These are phyloP conservation scores for Penicillium sp. DNA, from an alignment of 2,329 filamentous ascomycete species.

Conservation along the genomic window DNA sequence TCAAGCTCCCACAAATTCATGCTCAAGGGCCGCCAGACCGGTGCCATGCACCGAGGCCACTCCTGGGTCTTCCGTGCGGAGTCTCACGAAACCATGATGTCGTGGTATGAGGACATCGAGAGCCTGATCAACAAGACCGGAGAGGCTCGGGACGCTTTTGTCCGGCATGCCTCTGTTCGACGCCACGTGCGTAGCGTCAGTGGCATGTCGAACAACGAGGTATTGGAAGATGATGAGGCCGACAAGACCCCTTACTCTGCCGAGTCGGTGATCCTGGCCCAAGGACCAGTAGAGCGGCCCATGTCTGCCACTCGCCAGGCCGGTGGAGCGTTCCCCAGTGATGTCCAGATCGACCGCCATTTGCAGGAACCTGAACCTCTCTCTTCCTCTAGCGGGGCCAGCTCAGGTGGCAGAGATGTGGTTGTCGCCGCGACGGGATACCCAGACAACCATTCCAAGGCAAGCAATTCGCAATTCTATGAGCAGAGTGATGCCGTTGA, in stretches of 20 bases:
- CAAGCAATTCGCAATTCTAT: slow-evolving; percentile 37
- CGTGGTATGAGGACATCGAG: slow-evolving; percentile 94
- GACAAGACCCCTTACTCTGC: slow-evolving; percentile 66
- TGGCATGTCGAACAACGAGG: slow-evolving; percentile 71
- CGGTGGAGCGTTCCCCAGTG: slow-evolving; percentile 96
- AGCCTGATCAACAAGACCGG: slow-evolving; percentile 82
- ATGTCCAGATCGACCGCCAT: slow-evolving; percentile 83
- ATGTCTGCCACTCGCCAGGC: slow-evolving; percentile 62
- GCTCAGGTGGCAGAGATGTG: slow-evolving; percentile 66
- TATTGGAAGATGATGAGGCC: slow-evolving; percentile 71
- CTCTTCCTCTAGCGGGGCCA: slow-evolving; percentile 78
- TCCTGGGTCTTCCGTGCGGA: slow-evolving; percentile 69
- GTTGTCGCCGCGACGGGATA: slow-evolving; percentile 59
- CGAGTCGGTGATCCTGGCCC: slow-evolving; percentile 43
- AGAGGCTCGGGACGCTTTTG: slow-evolving; percentile 84
- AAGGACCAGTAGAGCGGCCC: slow-evolving; percentile 34
- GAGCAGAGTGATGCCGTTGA: slow-evolving; percentile 13
- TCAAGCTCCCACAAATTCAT: slow-evolving; percentile 96
- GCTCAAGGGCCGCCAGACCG: slow-evolving; percentile 92
- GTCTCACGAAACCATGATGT: slow-evolving; percentile 89
- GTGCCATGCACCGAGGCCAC: slow-evolving; percentile 80
- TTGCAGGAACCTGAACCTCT: slow-evolving; percentile 74
- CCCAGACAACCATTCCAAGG: slow-evolving; percentile 45
- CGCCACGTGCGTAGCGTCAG: slow-evolving; percentile 78
- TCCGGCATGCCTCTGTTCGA: slow-evolving; percentile 83